Base-by-base conservation (phyloP, 495 filamentous ascomycete species). In the Xylaria grammica region DNA sequence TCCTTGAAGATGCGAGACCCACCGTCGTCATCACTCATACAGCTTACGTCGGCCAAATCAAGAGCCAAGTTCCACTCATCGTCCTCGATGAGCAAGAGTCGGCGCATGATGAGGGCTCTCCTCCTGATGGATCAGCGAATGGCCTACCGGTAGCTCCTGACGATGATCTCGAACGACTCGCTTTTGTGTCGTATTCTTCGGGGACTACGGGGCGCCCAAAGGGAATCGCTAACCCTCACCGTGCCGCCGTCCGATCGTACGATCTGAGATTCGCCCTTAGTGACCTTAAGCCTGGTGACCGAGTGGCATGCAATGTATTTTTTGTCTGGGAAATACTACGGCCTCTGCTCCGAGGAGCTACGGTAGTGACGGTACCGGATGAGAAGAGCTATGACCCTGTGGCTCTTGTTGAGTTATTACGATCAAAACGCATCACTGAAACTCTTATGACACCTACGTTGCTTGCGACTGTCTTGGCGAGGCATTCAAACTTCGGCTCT, bases 391-490 rank as follows among this genome's bases (percentile, higher is more conserved):
- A 90, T 65, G 88, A 91, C 60, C 88, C 88, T 3, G 82, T 82
- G 22, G 82, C 85, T 4, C 80, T 91, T 9, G 87, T 89, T n/a
- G 85, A 89, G 61, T 69, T 90, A 13, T 84, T 91, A 9, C 71
- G 79, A 1, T 69, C 80, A 6, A 85, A 84, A 69, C 72, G 74
- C 10, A 79, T 89, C 63, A 91, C 87, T 20, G 88, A 91, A 67
- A 90, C 88, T 11, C 80, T 91, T 51, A 90, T 91, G 87, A 91
- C 88, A n/a, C 88, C 88, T 0, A 91, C 88, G 0, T 79, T 91
- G 9, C 74, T 91, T 10, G 85, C 87, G 19, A 86, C 87, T 7
- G 81, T 90, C 2, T 81, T 91, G 15, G 74, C 86, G 10, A 82
- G 86, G 7, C 82, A 89, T 62, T 80, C 85, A 5, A 74, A 84